Conservation (phyloP, 176 grass and related monocot genomes). For the Aegilops speltoides region DNA sequence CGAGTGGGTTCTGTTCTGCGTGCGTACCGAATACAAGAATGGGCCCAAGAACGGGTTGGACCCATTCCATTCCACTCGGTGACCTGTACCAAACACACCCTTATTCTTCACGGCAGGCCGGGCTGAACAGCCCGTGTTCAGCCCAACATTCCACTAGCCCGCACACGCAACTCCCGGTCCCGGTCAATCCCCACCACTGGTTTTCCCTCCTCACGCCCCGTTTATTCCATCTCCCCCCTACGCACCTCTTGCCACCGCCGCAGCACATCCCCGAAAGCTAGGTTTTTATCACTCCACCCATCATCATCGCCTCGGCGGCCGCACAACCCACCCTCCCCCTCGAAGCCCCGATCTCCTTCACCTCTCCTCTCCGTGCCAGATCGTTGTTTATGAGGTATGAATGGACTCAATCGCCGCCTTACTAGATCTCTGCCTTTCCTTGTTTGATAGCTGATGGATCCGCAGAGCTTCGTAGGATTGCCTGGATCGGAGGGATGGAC, state of each 20-base stretch:
- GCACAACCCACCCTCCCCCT: not conserved
- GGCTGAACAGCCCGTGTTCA: not conserved
- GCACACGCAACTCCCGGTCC: not conserved
- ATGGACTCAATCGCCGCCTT: not conserved
- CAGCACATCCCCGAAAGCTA: not conserved
- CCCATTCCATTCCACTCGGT: too few relatives aligned
- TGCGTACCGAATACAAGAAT: too few relatives aligned
- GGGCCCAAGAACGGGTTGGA: too few relatives aligned
- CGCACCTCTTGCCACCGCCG: not conserved
- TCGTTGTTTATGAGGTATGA: conserved; percentile 65
- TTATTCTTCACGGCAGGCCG: too few relatives aligned
- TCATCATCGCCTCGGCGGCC: conserved; percentile 1
- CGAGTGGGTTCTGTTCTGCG: too few relatives aligned
- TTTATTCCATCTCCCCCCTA: not conserved
- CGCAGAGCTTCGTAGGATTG: not conserved
- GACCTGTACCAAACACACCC: too few relatives aligned
- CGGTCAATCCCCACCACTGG: conserved; percentile 32
- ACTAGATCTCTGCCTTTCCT: conserved; percentile 16
- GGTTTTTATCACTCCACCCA: conserved; percentile 14
- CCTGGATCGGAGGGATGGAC: not conserved
- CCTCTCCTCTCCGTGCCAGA: conserved; percentile 18
- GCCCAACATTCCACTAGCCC: not conserved
- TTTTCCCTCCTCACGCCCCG: not conserved
- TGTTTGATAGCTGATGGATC: not conserved
- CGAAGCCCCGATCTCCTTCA: not conserved